Conservation (phyloP, 2,329 filamentous ascomycete genomes). For the Alternaria tenuissima region DNA sequence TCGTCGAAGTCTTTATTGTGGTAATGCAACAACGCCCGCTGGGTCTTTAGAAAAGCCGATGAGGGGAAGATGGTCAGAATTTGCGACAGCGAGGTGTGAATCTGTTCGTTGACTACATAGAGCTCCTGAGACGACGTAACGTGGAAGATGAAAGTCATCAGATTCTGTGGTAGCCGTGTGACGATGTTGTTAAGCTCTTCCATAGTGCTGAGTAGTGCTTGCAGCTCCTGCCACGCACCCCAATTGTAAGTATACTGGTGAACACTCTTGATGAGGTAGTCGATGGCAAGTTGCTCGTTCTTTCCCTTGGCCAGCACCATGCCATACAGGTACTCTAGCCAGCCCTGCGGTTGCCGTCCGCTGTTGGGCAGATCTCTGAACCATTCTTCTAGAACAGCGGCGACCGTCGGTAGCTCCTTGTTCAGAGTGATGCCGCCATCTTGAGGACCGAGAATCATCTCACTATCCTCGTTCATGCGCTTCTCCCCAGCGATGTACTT, state of each 20-base stretch:
- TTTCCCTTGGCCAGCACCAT: conserved; percentile 90
- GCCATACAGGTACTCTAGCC: conserved; percentile 92
- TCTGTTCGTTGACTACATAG: conserved; percentile 80
- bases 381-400: conserved; percentile 80
- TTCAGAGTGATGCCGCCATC: conserved; percentile 87
- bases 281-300: conserved; percentile 83
- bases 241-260: conserved; percentile 94
- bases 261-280: conserved; percentile 87
- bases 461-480: conserved; percentile 92
- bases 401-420: conserved; percentile 80
- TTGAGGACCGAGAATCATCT: conserved; percentile 94
- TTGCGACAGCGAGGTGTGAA: conserved; percentile 78
- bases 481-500: conserved; percentile 95
- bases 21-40: conserved; percentile 86
- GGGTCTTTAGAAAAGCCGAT: conserved; percentile 89
- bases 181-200: conserved; percentile 83
- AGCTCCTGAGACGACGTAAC: conserved; percentile 90
- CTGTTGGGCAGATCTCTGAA: conserved; percentile 70
- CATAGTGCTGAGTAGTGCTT: conserved; percentile 76
- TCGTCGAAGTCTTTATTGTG: conserved; percentile 81
- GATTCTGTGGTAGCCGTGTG: conserved; percentile 81
- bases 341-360: conserved; percentile 79
- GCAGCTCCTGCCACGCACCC: conserved; percentile 95
- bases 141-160: conserved; percentile 94
- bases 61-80: conserved; percentile 85